Evolutionary conservation across 495 filamentous ascomycete genomes (phyloP).

Genomic region (Penicillium cinerascens): DNA sequence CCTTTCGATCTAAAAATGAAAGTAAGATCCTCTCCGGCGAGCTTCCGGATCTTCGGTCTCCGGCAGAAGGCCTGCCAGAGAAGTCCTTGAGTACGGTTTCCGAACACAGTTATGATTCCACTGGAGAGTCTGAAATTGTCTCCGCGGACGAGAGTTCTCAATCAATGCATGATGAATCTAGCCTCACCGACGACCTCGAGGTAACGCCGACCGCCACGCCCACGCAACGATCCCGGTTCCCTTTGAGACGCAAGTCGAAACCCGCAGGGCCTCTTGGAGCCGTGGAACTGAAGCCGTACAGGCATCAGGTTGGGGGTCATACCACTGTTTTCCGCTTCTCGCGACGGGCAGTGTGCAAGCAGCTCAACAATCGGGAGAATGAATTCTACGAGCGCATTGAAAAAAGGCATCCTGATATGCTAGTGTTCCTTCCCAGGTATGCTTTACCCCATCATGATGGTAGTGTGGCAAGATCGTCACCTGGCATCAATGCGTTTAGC

Average conservation of each 20-base stretch:
- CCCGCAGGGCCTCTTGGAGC: slow-evolving; percentile 70
- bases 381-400: slow-evolving; percentile 98
- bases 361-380: slow-evolving; percentile 94
- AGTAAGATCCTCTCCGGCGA: slow-evolving; percentile 61
- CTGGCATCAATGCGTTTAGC: not conserved
- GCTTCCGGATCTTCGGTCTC: slow-evolving; percentile 37
- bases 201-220: slow-evolving; percentile 60
- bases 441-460: slow-evolving; percentile 22
- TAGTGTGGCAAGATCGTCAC: not conserved
- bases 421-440: slow-evolving; percentile 89
- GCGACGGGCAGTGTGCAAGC: slow-evolving; percentile 91
- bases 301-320: slow-evolving; percentile 95
- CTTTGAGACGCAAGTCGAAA: slow-evolving; percentile 28
- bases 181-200: slow-evolving; percentile 55
- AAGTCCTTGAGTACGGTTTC: slow-evolving; percentile 34
- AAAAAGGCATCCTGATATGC: slow-evolving; percentile 78
- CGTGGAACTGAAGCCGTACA: slow-evolving; percentile 94
- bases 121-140: slow-evolving; percentile 58
- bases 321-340: slow-evolving; percentile 96
- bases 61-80: slow-evolving; percentile 33
- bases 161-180: slow-evolving; percentile 49
- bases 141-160: slow-evolving; percentile 53
- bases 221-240: slow-evolving; percentile 34
- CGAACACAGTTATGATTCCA: slow-evolving; percentile 44
- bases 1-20: slow-evolving; percentile 57